Evolutionary conservation across 129 eudicot genomes (phyloP).

Genomic region (Saposhnikovia divaricata): DNA sequence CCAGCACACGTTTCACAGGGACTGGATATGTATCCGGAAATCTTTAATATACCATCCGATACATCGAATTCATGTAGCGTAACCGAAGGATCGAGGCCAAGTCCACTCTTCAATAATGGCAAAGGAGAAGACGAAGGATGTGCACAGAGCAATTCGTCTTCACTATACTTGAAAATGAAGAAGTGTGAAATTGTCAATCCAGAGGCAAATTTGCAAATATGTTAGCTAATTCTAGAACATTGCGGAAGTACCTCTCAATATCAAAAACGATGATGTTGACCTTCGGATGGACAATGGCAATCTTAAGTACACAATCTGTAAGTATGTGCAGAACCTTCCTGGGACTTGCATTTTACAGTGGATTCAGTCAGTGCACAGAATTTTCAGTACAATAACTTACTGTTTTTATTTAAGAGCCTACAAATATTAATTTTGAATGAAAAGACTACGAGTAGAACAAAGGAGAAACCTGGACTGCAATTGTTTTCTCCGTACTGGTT

Average conservation of each 20-base stretch:
- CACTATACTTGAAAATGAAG: conserved; percentile 39
- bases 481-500: conserved; percentile 86
- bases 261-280: conserved; percentile 61
- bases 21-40: conserved; percentile 71
- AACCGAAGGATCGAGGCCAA: conserved; percentile 45
- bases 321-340: conserved; percentile 70
- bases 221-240: conserved; percentile 7
- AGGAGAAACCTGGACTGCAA: conserved; percentile 69
- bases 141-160: conserved; percentile 62
- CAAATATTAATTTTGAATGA: background rate
- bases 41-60: conserved; percentile 50
- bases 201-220: background rate
- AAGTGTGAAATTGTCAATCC: conserved; percentile 8
- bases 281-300: conserved; percentile 68
- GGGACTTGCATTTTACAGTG: conserved; percentile 33
- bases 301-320: conserved; percentile 54
- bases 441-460: background rate
- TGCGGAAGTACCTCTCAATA: conserved; percentile 51
- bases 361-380: conserved; percentile 19
- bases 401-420: background rate
- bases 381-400: conserved; percentile 8
- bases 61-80: conserved; percentile 39
- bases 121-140: conserved; percentile 67
- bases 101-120: conserved; percentile 49
- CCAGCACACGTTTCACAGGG: conserved; percentile 38